These are phyloP conservation scores for Hygrocybe punicea DNA, from an alignment of 768 basidiomycete species.

Conservation along the genomic window DNA sequence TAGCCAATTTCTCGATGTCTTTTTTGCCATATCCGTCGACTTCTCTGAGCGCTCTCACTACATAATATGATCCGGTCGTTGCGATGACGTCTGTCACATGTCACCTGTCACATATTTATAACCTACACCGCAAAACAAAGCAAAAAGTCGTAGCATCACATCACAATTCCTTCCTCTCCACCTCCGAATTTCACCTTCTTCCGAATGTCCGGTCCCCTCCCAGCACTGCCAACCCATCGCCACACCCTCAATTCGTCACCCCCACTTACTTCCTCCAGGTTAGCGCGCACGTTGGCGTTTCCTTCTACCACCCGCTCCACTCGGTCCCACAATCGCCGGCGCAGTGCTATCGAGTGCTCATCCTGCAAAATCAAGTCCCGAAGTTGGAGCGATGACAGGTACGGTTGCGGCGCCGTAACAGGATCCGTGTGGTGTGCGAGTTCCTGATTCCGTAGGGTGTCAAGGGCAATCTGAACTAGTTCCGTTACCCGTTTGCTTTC, in stretches of 20 bases:
- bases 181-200: background rate
- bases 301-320: conserved; percentile 85
- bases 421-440: conserved; percentile 80
- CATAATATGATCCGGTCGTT: background rate
- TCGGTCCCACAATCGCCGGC: conserved; percentile 71
- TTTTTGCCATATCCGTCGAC: background rate
- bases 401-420: conserved; percentile 66
- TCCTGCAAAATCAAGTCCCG: conserved; percentile 82
- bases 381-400: conserved; percentile 81
- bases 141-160: background rate
- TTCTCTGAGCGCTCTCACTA: background rate
- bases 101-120: background rate
- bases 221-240: conserved; percentile 82
- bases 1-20: background rate
- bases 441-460: conserved; percentile 79
- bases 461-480: conserved; percentile 75
- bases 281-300: conserved; percentile 85
- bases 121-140: background rate
- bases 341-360: conserved; percentile 66
- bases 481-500: conserved; percentile 66
- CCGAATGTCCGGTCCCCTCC: conserved; percentile 33
- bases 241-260: conserved; percentile 90
- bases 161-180: background rate
- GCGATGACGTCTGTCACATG: background rate
- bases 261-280: conserved; percentile 76